These are phyloP conservation scores for Lasiosphaeria miniovina DNA, from an alignment of 495 filamentous ascomycete genomes.

Conservation along the genomic window DNA sequence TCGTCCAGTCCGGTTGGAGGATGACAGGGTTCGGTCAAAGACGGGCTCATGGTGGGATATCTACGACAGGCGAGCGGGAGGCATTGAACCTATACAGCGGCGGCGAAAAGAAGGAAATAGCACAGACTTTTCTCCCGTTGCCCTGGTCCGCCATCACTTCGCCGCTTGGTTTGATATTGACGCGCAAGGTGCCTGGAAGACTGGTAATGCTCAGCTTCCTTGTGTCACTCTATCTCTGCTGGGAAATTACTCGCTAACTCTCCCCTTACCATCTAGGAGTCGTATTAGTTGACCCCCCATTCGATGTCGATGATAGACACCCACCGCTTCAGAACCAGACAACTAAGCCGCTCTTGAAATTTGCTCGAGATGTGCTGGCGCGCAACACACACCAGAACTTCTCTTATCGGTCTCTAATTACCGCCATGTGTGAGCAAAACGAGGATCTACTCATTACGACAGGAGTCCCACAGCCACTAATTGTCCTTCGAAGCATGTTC, in stretches of 20 bases:
- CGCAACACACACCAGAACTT: neutral
- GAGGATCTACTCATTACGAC: neutral
- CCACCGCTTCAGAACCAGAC: neutral
- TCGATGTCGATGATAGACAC: neutral
- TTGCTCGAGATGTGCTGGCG: neutral
- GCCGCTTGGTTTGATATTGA: neutral
- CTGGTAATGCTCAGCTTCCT: neutral
- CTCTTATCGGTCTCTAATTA: neutral
- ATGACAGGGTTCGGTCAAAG: neutral
- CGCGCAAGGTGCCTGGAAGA: neutral
- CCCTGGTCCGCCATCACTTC: neutral
- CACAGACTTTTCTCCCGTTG: neutral
- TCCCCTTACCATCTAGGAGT: neutral
- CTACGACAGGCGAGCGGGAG: neutral
- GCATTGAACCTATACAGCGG: neutral
- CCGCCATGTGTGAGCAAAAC: neutral
- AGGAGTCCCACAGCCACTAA: neutral
- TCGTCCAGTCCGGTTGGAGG: neutral
- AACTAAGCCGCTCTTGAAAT: neutral
- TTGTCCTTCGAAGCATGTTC: neutral
- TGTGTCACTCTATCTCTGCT: too few relatives aligned
- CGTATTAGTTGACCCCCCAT: neutral
- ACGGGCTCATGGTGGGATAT: neutral
- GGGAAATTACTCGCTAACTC: neutral
- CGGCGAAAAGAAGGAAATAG: neutral